Conservation (phyloP, 2,329 filamentous ascomycete genomes). For the Lachnum nothofagi region DNA sequence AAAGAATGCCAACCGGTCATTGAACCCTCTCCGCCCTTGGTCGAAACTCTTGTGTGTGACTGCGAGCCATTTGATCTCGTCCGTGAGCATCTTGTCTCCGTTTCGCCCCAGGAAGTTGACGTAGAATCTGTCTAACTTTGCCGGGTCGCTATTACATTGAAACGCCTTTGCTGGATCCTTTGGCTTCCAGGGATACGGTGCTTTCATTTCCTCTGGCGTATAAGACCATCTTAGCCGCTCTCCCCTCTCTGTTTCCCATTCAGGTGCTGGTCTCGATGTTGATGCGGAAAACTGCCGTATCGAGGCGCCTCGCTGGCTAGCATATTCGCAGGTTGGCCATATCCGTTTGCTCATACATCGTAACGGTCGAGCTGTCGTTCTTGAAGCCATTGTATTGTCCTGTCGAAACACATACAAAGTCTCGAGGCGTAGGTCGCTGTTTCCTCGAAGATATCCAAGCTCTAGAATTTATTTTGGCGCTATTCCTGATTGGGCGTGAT, state of each 20-base stretch:
- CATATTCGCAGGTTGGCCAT: constrained; percentile 25
- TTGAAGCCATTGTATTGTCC: constrained; percentile 41
- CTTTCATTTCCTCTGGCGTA: constrained; percentile 66
- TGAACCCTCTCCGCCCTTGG: constrained; percentile 88
- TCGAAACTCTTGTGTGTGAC: constrained; percentile 98
- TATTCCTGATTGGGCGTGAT: constrained; percentile 15
- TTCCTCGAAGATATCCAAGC: background rate
- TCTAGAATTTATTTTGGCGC: constrained; percentile 20
- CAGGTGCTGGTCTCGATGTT: constrained; percentile 25
- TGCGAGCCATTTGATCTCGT: constrained; percentile 94
- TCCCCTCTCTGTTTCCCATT: constrained; percentile 31
- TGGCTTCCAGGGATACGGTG: constrained; percentile 54
- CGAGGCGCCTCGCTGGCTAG: constrained; percentile 14
- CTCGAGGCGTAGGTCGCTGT: background rate
- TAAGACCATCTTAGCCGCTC: constrained; percentile 61
- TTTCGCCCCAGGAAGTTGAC: constrained; percentile 66
- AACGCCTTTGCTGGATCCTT: constrained; percentile 52
- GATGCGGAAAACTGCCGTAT: constrained; percentile 27
- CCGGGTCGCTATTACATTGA: constrained; percentile 70
- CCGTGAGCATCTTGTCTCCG: constrained; percentile 69
- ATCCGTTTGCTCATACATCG: constrained; percentile 33
- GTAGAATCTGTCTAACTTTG: constrained; percentile 72
- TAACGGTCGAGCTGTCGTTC: constrained; percentile 38
- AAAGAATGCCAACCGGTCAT: constrained; percentile 84
- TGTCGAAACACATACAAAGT: background rate